phyloP scores from a whole-genome alignment of 495 filamentous ascomycete species.

The Penicillium steckii region DNA sequence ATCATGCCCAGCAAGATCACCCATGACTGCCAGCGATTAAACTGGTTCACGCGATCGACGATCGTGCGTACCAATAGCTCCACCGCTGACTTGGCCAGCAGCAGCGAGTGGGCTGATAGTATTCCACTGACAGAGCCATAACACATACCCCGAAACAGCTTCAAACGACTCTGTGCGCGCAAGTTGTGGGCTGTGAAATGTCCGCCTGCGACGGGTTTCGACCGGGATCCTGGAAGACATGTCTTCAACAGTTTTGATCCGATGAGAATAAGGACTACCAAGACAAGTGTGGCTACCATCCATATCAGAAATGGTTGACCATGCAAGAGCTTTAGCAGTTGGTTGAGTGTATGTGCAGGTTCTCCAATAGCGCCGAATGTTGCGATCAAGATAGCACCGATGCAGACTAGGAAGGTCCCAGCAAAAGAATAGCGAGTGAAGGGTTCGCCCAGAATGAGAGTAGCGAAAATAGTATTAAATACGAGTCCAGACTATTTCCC shows the following conservation, averaged over 20 bases:
- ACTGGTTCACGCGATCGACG: conserved; percentile 85
- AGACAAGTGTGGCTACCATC: conserved; percentile 75
- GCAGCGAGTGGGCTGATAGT: conserved; percentile 85
- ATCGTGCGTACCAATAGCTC: conserved; percentile 94
- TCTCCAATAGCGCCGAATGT: conserved; percentile 95
- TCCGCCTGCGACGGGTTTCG: conserved; percentile 26
- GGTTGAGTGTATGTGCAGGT: conserved; percentile 82
- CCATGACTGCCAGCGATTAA: conserved; percentile 97
- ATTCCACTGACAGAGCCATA: conserved; percentile 91
- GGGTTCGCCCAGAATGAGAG: conserved; percentile 86
- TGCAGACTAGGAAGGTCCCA: conserved; percentile 84
- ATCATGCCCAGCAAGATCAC: conserved; percentile 83
- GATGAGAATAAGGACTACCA: conserved; percentile 67
- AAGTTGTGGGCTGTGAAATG: conserved; percentile 46
- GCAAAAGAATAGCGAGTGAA: conserved; percentile 90
- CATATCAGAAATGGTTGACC: conserved; percentile 80
- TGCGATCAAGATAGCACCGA: conserved; percentile 84
- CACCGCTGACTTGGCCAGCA: conserved; percentile 95
- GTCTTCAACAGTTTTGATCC: conserved; percentile 57
- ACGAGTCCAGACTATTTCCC: conserved; percentile 72
- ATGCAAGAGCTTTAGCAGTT: conserved; percentile 75
- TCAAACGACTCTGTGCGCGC: conserved; percentile 50
- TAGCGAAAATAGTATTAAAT: conserved; percentile 97
- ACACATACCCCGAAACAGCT: conserved; percentile 81
- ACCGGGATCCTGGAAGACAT: conserved; percentile 38